Base-by-base conservation (phyloP, 495 filamentous ascomycete species). In the Hypomontagnella monticulosa region DNA sequence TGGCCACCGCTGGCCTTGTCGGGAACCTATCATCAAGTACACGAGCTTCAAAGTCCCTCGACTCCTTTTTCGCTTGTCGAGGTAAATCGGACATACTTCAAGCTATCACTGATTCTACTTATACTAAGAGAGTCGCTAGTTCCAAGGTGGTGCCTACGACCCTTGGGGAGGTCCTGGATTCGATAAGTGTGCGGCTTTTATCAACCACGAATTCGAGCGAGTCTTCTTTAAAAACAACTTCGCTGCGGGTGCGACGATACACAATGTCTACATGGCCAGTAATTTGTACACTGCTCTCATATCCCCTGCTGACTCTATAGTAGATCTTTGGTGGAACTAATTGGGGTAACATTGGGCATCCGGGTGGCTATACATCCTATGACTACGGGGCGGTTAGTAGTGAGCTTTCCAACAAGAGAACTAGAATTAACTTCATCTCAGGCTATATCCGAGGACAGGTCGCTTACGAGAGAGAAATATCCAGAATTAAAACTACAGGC, bases 151-250 rank as follows among this genome's bases (percentile, higher is more conserved):
- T 30, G 77, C 86, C 0, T 91, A 88, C 50, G 89, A 92, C 62
- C 85, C 87, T 4, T 93, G 90, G 89, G 90, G 89, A 61, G 90
- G 89, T 6, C 59, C 71, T 11, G 88, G 90, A 0, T 91, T 88
- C 61, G 81, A 81, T 0, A 78, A 84, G 44, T 94, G 91, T 68
- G 75, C 83, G 14, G 73, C 78, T n/a, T 80, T 92, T 19, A 70
- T 90, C 15, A 88, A 89, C 55, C 73, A 85, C 32, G 87, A 93
- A 67, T 91, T 91, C 63, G 88, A 91, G 63, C 77, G 90, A 18
- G 88, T 94, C 4, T 89, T 92, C 64, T 92, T 91, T 70, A 93
- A 93, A 81, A 92, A 93, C 65, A 81, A 87, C 67, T 87, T 88
- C 48, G 85, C 84, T 36, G 85, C 87, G 47, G 86, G 64, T 51